Evolutionary conservation across 164 flowering plant species (phyloP).

Genomic region (Euptelea pleiosperma): DNA sequence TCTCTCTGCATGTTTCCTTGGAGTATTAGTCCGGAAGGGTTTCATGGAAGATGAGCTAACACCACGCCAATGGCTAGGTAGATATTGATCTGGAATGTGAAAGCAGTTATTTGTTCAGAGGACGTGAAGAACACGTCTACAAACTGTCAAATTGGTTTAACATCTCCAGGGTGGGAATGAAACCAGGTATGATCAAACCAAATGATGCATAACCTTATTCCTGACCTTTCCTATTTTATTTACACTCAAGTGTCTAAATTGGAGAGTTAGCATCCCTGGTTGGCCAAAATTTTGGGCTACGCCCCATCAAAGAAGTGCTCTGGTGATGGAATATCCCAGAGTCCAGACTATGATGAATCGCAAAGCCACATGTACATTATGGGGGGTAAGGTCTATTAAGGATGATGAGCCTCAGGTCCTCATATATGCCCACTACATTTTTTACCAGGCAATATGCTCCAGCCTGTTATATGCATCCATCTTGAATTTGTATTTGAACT

Average conservation of each 20-base stretch:
- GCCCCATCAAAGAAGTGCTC: neutral
- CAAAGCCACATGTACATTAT: neutral
- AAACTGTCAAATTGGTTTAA: slow-evolving; percentile 18
- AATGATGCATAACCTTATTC: neutral
- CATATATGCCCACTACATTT: neutral
- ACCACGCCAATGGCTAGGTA: slow-evolving; percentile 62
- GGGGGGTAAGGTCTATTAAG: too few relatives aligned
- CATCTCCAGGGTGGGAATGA: neutral
- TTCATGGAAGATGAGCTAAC: slow-evolving; percentile 27
- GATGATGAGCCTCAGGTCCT: too few relatives aligned
- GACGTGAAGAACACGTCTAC: slow-evolving; percentile 75
- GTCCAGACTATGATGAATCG: too few relatives aligned
- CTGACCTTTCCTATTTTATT: neutral
- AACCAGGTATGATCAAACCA: neutral
- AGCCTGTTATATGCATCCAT: slow-evolving; percentile 63
- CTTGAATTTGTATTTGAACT: slow-evolving; percentile 66
- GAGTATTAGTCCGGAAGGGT: slow-evolving; percentile 14
- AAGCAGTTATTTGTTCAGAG: slow-evolving; percentile 75
- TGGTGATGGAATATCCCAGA: neutral
- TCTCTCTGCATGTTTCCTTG: slow-evolving; percentile 36
- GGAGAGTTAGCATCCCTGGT: neutral
- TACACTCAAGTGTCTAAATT: neutral
- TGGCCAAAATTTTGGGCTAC: neutral
- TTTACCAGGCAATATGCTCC: slow-evolving; percentile 79
- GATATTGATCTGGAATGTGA: slow-evolving; percentile 68